Percentiles rank a stretch among this genome's conserved stretches.
phyloP scores from a whole-genome alignment of 1,284 basidiomycete species.

The Blastosporella zonata region DNA sequence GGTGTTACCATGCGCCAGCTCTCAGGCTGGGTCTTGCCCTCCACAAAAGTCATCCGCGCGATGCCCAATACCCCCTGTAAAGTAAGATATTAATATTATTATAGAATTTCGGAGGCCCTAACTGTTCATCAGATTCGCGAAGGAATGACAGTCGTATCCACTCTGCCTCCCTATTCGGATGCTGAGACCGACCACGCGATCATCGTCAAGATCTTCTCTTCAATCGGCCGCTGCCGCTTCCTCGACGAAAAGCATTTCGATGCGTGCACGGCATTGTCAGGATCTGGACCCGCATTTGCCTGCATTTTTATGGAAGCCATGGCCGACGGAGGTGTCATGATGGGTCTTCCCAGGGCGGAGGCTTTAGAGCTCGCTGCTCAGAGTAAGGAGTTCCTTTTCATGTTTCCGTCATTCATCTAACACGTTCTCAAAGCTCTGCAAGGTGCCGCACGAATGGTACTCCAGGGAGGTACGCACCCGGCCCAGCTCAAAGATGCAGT shows the following conservation, averaged over 20 bases:
- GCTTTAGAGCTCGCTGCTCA: conserved; percentile 95
- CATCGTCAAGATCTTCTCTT: conserved; percentile 90
- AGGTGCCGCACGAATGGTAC: conserved; percentile 94
- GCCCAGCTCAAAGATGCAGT: conserved; percentile 98
- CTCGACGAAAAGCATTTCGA: conserved; percentile 98
- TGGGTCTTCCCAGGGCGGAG: conserved; percentile 94
- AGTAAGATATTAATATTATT: conserved; percentile 41
- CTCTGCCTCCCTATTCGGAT: conserved; percentile 51
- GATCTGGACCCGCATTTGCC: conserved; percentile 95
- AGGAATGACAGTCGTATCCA: conserved; percentile 92
- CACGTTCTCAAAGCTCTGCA: conserved; percentile 70
- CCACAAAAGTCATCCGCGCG: conserved; percentile 87
- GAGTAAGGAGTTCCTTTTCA: conserved; percentile 52
- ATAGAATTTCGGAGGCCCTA: conserved; percentile 3
- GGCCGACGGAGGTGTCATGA: conserved; percentile 99
- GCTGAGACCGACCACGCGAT: conserved; percentile 68
- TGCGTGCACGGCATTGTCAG: conserved; percentile 95
- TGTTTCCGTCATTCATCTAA: conserved; percentile 5
- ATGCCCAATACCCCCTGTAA: conserved; percentile 99
- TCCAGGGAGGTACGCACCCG: conserved; percentile 87
- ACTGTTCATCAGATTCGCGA: conserved; percentile 75
- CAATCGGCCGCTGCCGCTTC: conserved; percentile 91
- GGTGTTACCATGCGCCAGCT: conserved; percentile 91
- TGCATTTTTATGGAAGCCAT: conserved; percentile 98
- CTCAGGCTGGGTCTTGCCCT: conserved; percentile 66